These are phyloP conservation scores for Forsythia suspensa DNA, from an alignment of 257 asterid species.

Conservation along the genomic window DNA sequence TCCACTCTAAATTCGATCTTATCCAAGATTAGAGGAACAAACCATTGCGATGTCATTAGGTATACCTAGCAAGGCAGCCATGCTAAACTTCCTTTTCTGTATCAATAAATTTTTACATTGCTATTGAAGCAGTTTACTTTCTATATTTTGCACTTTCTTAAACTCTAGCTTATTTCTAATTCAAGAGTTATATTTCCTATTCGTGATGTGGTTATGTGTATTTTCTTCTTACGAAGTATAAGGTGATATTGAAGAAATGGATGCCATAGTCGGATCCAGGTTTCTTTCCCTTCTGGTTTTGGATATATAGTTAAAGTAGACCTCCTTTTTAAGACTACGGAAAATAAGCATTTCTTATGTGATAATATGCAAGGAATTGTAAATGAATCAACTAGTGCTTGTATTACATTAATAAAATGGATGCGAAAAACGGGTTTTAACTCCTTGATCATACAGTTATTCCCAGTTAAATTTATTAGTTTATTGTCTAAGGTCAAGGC, in stretches of 20 bases:
- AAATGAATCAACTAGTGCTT: too few relatives aligned
- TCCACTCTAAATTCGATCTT: not conserved
- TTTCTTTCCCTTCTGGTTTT: too few relatives aligned
- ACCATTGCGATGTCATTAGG: constrained; percentile 31
- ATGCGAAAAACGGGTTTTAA: too few relatives aligned
- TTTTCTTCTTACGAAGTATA: not conserved
- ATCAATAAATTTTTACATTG: not conserved
- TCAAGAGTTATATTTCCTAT: not conserved
- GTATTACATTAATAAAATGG: too few relatives aligned
- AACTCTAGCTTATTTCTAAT: not conserved
- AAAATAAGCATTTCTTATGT: too few relatives aligned
- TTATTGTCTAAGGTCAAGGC: too few relatives aligned
- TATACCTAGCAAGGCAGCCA: not conserved
- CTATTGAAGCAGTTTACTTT: not conserved
- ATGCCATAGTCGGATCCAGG: too few relatives aligned
- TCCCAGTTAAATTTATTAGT: too few relatives aligned
- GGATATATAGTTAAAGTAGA: too few relatives aligned
- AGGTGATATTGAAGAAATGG: not conserved
- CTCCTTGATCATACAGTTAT: too few relatives aligned
- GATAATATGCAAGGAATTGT: too few relatives aligned
- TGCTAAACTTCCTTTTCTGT: not conserved
- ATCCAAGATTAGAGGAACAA: constrained; percentile 1
- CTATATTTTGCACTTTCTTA: not conserved
- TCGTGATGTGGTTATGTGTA: not conserved
- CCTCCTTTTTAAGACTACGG: too few relatives aligned